Base-by-base conservation (phyloP, 2,329 filamentous ascomycete genomes). In the Talaromyces sp. region DNA sequence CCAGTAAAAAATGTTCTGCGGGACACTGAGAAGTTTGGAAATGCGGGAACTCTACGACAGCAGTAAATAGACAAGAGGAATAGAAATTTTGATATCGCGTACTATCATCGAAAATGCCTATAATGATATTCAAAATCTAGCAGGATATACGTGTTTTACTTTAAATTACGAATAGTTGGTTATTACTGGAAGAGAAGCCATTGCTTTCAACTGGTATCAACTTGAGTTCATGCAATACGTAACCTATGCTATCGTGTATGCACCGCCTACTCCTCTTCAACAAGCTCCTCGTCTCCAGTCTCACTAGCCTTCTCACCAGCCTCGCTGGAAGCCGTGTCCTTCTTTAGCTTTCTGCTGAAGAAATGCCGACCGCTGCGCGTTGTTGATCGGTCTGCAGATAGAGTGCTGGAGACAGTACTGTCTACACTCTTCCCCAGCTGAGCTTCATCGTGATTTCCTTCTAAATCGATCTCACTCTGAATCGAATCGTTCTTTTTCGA, bases 281-380 rank as follows among this genome's bases (percentile, higher is more conserved):
- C 32, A 19, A 59, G 70, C 44, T 76, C 76, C 52, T 79, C 77
- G 61, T 80, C 77, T 15, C 75, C 76, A 55, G 72, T 70, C 61
- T 80, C 77, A 66, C 77, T 79, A 17, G 75, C 71, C 59, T 71
- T 71, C 62, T 79, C 77, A 63, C 76, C 77, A 49, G 71, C 75
- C 69, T 80, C 78, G 63, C 76, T 77, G 4, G 72, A 64, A 17
- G 71, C 69, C 65, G 76, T 78, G 58, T 77, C 75, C 60, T 76
- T 79, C 64, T 74, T 77, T 17, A 75, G 75, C 69, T 80, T 82
- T 58, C 80, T 75, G 64, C 77, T 77, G 57, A 82, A 81, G 66
- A 80, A 79, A 28, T 76, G 77, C 17, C 81, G 70, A 58, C 78
- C 79, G 59, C 75, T 76, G 58, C 78, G 73, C 17, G 53, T 52